Base-by-base conservation (phyloP, 2,329 filamentous ascomycete species). In the Orbilia oligospora region DNA sequence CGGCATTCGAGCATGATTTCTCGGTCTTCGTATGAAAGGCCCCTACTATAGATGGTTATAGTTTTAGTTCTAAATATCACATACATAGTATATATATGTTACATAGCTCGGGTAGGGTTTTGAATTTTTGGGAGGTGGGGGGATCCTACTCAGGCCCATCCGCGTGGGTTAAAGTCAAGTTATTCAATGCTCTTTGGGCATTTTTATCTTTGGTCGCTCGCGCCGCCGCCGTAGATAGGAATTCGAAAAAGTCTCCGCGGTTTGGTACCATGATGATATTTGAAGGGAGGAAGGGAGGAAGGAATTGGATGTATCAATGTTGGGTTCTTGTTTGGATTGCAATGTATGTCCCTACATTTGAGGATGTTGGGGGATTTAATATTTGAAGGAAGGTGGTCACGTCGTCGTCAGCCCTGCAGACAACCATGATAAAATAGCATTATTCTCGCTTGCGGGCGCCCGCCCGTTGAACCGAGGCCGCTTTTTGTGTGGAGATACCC, bases 21-120 rank as follows among this genome's bases (percentile, higher is more conserved):
- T n/a, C 30, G 38, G 30, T 73, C 70, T 44, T 66, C 61, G 5
- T 51, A 10, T 30, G 70, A 66, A 20, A 65, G 20, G 1, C 30
- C 27, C 3, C 51, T 30, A 5, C n/a, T 36, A 20, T 18, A 10
- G 4, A 51, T 18, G n/a, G 46, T 49, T 49, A 49, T 4, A 8
- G 9, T 22, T 49, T 3, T 18, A 8, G 18, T 14, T 18, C 9
- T 2, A 5, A 2, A 46, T 18, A 9, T 10, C 1, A n/a, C n/a
- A n/a, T n/a, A n/a, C n/a, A n/a, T n/a, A n/a, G n/a, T n/a, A n/a
- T n/a, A n/a, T n/a, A n/a, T n/a, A n/a, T n/a, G n/a, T n/a, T n/a
- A n/a, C n/a, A n/a, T n/a, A n/a, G n/a, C n/a, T n/a, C n/a, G n/a
- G n/a, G n/a, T n/a, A n/a, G n/a, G n/a, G n/a, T n/a, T n/a, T n/a